These are phyloP conservation scores for Penicillium argentinense DNA, from an alignment of 495 filamentous ascomycete species.

Conservation along the genomic window DNA sequence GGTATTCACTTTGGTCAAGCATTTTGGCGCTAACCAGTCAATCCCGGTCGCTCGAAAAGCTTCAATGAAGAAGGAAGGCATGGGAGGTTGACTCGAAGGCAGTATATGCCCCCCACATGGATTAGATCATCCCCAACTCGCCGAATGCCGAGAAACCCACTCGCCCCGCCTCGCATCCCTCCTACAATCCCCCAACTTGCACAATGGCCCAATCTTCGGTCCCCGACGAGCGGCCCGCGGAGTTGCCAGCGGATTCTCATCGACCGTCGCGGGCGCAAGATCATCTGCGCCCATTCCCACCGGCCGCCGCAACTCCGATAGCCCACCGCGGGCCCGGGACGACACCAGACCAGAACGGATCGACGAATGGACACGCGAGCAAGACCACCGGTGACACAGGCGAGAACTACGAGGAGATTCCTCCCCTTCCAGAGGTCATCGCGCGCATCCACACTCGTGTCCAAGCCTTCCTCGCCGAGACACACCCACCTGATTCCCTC, in stretches of 20 bases:
- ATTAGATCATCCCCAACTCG: constrained; percentile 21
- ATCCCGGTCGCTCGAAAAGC: too few relatives aligned
- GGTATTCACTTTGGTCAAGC: too few relatives aligned
- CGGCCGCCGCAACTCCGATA: not conserved
- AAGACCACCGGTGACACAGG: constrained; percentile 5
- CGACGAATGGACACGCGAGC: constrained; percentile 2
- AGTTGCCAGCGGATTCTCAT: not conserved
- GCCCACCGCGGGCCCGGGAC: constrained; percentile 15
- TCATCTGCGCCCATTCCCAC: constrained; percentile 20
- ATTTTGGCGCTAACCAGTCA: too few relatives aligned
- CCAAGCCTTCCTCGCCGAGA: constrained; percentile 63
- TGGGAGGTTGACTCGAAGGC: too few relatives aligned
- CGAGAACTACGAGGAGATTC: constrained; percentile 8
- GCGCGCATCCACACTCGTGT: constrained; percentile 62
- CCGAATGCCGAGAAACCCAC: constrained; percentile 21
- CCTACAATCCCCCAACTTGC: constrained; percentile 5
- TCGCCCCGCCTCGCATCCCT: constrained; percentile 16
- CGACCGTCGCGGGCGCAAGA: constrained; percentile 8
- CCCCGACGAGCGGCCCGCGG: not conserved
- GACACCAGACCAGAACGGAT: constrained; percentile 8
- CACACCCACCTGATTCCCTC: constrained; percentile 56
- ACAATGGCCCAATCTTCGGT: constrained; percentile 15
- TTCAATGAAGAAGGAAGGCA: too few relatives aligned
- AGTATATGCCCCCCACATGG: constrained; percentile 14
- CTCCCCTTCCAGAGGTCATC: constrained; percentile 50